A percentile compares a stretch with the other conserved stretches of the same genome.
These are phyloP conservation scores for Colletotrichum coccodes DNA, from an alignment of 2,329 filamentous ascomycete species.

Conservation along the genomic window DNA sequence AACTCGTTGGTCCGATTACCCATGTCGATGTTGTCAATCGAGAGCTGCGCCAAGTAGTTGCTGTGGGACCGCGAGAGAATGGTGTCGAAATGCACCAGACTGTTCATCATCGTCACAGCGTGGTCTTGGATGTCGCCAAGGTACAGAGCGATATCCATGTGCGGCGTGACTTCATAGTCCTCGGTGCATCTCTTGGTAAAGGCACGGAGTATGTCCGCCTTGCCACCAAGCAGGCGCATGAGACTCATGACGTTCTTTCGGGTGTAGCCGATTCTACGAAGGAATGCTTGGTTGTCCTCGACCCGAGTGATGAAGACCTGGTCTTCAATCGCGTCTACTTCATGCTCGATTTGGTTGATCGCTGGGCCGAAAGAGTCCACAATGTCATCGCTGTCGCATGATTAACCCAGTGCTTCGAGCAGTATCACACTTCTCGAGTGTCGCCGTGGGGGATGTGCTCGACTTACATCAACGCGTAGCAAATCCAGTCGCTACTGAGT, in stretches of 20 bases:
- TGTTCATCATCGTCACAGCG: slow-evolving; percentile 99
- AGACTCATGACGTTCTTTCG: slow-evolving; percentile 95
- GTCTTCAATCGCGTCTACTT: slow-evolving; percentile 94
- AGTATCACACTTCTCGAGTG: background rate
- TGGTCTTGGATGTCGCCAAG: slow-evolving; percentile 98
- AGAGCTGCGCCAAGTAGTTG: slow-evolving; percentile 95
- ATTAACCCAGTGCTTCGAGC: background rate
- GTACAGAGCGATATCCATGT: slow-evolving; percentile 96
- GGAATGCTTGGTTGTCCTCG: slow-evolving; percentile 87
- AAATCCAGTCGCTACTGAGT: slow-evolving; percentile 97
- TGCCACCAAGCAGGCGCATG: slow-evolving; percentile 91
- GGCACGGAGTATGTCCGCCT: slow-evolving; percentile 95
- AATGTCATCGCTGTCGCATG: slow-evolving; percentile 80
- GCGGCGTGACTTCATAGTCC: slow-evolving; percentile 92
- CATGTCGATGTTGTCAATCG: slow-evolving; percentile 88
- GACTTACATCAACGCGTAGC: slow-evolving; percentile 92
- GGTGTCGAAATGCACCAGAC: slow-evolving; percentile 95
- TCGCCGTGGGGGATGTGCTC: too few species aligned
- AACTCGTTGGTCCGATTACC: slow-evolving; percentile 89
- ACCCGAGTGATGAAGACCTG: slow-evolving; percentile 91
- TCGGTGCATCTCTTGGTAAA: slow-evolving; percentile 99
- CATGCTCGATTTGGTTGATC: slow-evolving; percentile 85
- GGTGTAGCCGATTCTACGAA: slow-evolving; percentile 88
- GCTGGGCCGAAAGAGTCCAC: slow-evolving; percentile 94
- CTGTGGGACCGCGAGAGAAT: slow-evolving; percentile 93